Percentiles rank a stretch among this genome's conserved stretches.
phyloP scores from a whole-genome alignment of 2,329 filamentous ascomycete species.

The Exophiala mesophila region DNA sequence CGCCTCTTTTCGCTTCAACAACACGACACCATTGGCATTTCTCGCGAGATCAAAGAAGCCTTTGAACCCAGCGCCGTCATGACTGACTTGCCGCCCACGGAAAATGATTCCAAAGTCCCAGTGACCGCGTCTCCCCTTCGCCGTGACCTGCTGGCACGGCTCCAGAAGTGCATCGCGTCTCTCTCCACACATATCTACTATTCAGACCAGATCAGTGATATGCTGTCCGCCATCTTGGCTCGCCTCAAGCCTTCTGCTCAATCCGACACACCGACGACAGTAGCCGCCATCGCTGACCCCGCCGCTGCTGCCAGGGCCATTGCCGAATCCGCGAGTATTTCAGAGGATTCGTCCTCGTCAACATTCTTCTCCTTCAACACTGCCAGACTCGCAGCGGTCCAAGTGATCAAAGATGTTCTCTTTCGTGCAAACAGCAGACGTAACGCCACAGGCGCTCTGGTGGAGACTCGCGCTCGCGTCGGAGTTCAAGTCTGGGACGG shows the following conservation, averaged over 20 bases:
- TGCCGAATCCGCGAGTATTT: constrained; percentile 44
- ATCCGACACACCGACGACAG: constrained; percentile 41
- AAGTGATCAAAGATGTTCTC: constrained; percentile 76
- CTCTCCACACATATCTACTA: constrained; percentile 95
- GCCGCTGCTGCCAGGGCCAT: constrained; percentile 45
- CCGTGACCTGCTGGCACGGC: constrained; percentile 60
- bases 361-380: constrained; percentile 60
- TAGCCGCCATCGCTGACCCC: constrained; percentile 49
- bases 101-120: constrained; percentile 26
- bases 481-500: constrained; percentile 87
- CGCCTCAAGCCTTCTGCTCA: constrained; percentile 64
- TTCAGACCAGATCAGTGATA: constrained; percentile 90
- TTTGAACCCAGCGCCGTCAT: constrained; percentile 23
- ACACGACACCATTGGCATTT: constrained; percentile 30
- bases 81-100: constrained; percentile 7
- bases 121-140: constrained; percentile 50
- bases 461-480: constrained; percentile 67
- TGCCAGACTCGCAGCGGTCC: constrained; percentile 62
- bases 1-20: constrained; percentile 34
- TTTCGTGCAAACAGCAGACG: constrained; percentile 69
- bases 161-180: constrained; percentile 82
- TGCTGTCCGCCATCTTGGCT: constrained; percentile 75
- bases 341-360: constrained; percentile 51
- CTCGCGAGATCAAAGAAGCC: constrained; percentile 24
- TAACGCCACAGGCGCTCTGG: constrained; percentile 54